Conservation (phyloP, 257 asterid genomes). For the Coffea canephora region DNA sequence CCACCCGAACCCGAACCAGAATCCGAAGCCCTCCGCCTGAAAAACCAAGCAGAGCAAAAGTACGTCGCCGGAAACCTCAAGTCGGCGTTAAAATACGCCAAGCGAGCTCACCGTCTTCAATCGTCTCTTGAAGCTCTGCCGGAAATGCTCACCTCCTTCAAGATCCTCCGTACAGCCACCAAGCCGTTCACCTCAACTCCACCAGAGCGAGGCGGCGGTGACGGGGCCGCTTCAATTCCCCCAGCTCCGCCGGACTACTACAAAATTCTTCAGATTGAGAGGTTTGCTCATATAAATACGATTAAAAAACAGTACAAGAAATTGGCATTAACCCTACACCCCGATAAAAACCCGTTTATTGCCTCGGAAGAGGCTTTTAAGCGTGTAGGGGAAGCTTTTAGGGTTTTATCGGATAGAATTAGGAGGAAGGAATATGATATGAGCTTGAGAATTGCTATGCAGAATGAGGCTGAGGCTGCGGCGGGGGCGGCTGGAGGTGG, state of each 20-base stretch:
- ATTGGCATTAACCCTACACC: conserved; percentile 75
- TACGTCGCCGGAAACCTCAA: conserved; percentile 56
- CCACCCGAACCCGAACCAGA: neutral
- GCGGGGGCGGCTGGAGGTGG: conserved; percentile 29
- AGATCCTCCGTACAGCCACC: conserved; percentile 48
- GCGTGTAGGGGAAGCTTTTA: conserved; percentile 71
- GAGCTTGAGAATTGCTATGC: conserved; percentile 70
- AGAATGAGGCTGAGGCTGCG: conserved; percentile 42
- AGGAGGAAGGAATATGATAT: conserved; percentile 74
- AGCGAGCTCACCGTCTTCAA: conserved; percentile 55
- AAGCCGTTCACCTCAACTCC: conserved; percentile 10
- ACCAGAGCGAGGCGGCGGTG: neutral
- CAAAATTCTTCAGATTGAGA: conserved; percentile 61
- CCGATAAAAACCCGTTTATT: conserved; percentile 60
- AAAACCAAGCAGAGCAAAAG: conserved; percentile 51
- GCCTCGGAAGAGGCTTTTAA: conserved; percentile 85
- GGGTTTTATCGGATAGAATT: conserved; percentile 65
- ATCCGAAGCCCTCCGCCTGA: conserved; percentile 45
- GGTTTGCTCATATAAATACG: conserved; percentile 54
- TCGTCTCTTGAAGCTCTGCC: conserved; percentile 55
- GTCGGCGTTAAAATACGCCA: conserved; percentile 63
- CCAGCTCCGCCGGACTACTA: conserved; percentile 56
- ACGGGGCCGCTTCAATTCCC: neutral
- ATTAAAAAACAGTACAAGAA: conserved; percentile 74
- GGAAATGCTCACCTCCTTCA: conserved; percentile 62